Evolutionary conservation across 2,329 filamentous ascomycete species (phyloP).

Genomic region (Dothideomycetidae sp.): DNA sequence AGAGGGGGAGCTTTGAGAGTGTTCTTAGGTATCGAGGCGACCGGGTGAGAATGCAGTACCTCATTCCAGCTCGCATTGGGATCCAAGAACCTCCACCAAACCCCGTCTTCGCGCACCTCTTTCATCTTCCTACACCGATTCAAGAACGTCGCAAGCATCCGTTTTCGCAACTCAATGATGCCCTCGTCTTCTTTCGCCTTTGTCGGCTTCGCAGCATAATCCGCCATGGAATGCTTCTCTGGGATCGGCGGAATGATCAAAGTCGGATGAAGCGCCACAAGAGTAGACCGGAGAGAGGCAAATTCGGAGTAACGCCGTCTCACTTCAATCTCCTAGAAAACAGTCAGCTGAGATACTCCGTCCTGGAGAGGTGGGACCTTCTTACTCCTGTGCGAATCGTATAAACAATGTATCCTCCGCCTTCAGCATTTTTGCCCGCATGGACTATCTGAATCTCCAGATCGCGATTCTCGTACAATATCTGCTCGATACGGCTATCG

Average conservation of each 20-base stretch:
- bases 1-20: slow-evolving; percentile 90
- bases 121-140: slow-evolving; percentile 91
- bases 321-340: slow-evolving; percentile 76
- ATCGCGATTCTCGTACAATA: slow-evolving; percentile 86
- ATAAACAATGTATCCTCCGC: slow-evolving; percentile 89
- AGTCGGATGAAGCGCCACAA: slow-evolving; percentile 85
- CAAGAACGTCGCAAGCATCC: slow-evolving; percentile 90
- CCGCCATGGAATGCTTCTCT: slow-evolving; percentile 97
- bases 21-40: slow-evolving; percentile 84
- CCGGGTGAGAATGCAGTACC: slow-evolving; percentile 82
- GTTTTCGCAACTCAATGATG: slow-evolving; percentile 91
- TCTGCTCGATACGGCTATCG: slow-evolving; percentile 91
- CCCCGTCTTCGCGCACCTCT: slow-evolving; percentile 77
- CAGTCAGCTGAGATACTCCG: neutral
- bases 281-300: slow-evolving; percentile 71
- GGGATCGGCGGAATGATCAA: slow-evolving; percentile 93
- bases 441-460: slow-evolving; percentile 84
- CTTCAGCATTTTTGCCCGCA: slow-evolving; percentile 88
- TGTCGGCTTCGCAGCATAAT: slow-evolving; percentile 94
- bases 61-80: slow-evolving; percentile 98
- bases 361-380: too few relatives aligned
- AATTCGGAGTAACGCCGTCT: slow-evolving; percentile 94
- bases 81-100: slow-evolving; percentile 96
- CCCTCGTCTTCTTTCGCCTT: slow-evolving; percentile 95
- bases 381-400: slow-evolving; percentile 86